Conservation (phyloP, 768 basidiomycete genomes). For the Sarcomyxa edulis region DNA sequence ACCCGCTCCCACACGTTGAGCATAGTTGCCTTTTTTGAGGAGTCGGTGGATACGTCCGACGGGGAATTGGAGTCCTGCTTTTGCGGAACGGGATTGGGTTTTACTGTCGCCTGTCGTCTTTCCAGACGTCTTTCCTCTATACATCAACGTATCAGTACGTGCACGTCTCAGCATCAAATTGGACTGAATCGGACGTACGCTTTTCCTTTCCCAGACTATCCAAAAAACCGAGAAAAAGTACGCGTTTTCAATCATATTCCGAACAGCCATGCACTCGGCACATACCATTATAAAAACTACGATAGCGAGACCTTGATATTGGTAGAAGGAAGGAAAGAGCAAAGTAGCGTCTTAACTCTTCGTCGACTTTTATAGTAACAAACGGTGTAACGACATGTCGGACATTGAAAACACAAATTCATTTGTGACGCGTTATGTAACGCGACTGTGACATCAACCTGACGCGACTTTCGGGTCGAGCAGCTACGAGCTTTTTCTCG, state of each 20-base stretch:
- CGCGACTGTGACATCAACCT: no score
- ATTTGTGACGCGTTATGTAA: no score
- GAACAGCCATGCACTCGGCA: background rate
- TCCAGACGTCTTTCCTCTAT: slow-evolving; percentile 33
- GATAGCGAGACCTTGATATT: background rate
- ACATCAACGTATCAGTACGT: no score
- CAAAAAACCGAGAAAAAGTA: background rate
- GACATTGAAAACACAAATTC: no score
- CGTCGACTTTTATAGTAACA: no score
- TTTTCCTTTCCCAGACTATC: slow-evolving; percentile 53
- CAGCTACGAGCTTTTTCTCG: no score
- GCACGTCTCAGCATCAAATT: no score
- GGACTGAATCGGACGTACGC: no score
- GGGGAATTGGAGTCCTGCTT: slow-evolving; percentile 79
- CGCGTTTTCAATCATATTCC: slow-evolving; percentile 1
- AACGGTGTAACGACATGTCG: no score
- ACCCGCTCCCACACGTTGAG: slow-evolving; percentile 84
- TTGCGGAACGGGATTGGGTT: slow-evolving; percentile 65
- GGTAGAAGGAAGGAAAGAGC: no score
- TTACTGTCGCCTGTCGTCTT: slow-evolving; percentile 47
- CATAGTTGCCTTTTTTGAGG: slow-evolving; percentile 84
- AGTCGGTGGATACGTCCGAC: slow-evolving; percentile 92
- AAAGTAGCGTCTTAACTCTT: no score
- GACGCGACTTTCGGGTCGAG: no score
- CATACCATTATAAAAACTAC: slow-evolving; percentile 1